A percentile compares a stretch with the other conserved stretches of the same genome.
These are phyloP conservation scores for Wickerhamiella nectarea DNA, from an alignment of 805 yeast genomes.

Conservation along the genomic window DNA sequence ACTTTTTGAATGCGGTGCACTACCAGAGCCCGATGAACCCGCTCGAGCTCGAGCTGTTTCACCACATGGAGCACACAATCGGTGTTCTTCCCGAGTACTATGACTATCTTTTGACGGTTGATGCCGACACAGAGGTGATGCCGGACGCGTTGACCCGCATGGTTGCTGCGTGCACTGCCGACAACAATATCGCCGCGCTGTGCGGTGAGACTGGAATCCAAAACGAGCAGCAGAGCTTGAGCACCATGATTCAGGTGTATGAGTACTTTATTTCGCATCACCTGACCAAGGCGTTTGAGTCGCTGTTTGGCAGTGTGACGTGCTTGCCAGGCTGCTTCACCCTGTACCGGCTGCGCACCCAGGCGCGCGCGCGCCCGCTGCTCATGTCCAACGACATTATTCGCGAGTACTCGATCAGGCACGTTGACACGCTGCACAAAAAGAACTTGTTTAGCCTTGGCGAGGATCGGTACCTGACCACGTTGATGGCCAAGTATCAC, in stretches of 20 bases:
- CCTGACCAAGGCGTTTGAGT: slow-evolving; percentile 49
- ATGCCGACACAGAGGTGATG: slow-evolving; percentile 46
- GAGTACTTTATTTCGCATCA: slow-evolving; percentile 54
- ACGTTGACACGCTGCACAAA: slow-evolving; percentile 44
- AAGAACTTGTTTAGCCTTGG: slow-evolving; percentile 49
- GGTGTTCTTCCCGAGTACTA: slow-evolving; percentile 50
- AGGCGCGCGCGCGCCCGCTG: slow-evolving; percentile 41
- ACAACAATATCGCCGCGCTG: slow-evolving; percentile 43
- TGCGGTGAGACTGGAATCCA: slow-evolving; percentile 52
- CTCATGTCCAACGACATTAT: slow-evolving; percentile 49
- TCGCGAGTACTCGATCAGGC: slow-evolving; percentile 41
- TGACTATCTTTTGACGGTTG: slow-evolving; percentile 44
- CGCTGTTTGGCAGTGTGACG: slow-evolving; percentile 48
- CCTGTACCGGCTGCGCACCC: slow-evolving; percentile 36
- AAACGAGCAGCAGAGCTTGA: slow-evolving; percentile 41
- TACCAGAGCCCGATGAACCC: slow-evolving; percentile 47
- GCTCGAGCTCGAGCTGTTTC: slow-evolving; percentile 41
- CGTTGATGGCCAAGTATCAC: slow-evolving; percentile 44
- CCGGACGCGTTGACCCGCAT: slow-evolving; percentile 43
- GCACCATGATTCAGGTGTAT: slow-evolving; percentile 49
- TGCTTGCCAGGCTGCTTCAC: slow-evolving; percentile 58
- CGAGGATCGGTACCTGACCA: slow-evolving; percentile 46
- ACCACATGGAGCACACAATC: slow-evolving; percentile 41
- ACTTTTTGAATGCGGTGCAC: slow-evolving; percentile 45
- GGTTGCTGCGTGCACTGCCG: slow-evolving; percentile 46